Evolutionary conservation across 805 yeast genomes (phyloP), one percentile per base, ranked within the genome.

Genomic region (Pichia cabralensis): DNA sequence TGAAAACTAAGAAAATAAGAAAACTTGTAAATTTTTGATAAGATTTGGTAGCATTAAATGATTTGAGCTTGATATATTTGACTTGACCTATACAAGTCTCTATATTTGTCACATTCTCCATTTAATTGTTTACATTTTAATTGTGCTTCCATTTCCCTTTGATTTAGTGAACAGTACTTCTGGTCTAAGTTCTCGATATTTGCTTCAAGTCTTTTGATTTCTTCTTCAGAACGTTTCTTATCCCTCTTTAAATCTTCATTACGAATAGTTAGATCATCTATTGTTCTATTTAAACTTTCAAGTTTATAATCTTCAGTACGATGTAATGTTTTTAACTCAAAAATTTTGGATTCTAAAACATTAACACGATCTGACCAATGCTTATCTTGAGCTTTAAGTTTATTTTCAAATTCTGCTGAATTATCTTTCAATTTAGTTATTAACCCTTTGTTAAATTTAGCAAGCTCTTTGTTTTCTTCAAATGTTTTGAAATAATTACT

Each of bases 401-500:
- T 79, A 26, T 68, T 67, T 19, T 67, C 61, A 36, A 71, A 53
- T 39, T 71, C 69, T 2, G 56, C 60, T 43, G 76, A 76, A 19
- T 71, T 48, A 6, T 58, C 62, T 20, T 60, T 52, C 9, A 72
- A 58, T 43, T 71, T 70, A 12, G 40, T 36, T 34, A 59, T 64
- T 41, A 80, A 55, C 31, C 74, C 73, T 23, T 56, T 56, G 45
- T 78, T 74, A 39, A 65, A 67, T 41, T 65, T 76, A 19, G 69
- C 71, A 28, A 80, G 50, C 2, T 80, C 69, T 46, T 74, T 76
- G 47, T 77, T 80, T 49, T 81, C 92, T 52, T 81, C 84, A 17
- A 63, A 57, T 5, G 76, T 54, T 32, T 75, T 72, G 37, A 77
- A 59, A 26, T 70, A 66, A 30, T 74, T 74, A 29, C 69, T 69